phyloP scores from a whole-genome alignment of 2,329 filamentous ascomycete species.

The Trichoderma pleuroti region DNA sequence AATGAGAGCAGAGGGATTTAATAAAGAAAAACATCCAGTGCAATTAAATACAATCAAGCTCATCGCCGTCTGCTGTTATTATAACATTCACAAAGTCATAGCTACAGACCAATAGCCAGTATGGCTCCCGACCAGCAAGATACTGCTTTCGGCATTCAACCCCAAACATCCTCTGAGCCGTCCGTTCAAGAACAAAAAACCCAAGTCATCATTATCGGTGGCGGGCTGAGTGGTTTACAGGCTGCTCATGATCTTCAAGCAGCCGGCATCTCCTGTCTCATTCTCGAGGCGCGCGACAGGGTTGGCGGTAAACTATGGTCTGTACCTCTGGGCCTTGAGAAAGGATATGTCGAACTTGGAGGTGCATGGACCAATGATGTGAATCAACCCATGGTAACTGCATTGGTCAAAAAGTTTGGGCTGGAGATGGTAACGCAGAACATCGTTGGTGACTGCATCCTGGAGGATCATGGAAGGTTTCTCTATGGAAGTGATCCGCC shows the following conservation, averaged over 20 bases:
- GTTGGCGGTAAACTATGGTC: constrained; percentile 53
- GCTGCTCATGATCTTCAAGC: constrained; percentile 35
- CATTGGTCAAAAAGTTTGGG: constrained; percentile 38
- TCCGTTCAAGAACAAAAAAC: neutral
- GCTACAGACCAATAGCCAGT: neutral
- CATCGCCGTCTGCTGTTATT: neutral
- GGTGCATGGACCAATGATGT: constrained; percentile 60
- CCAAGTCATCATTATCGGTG: constrained; percentile 38
- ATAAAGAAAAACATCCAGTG: neutral
- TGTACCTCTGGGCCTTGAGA: constrained; percentile 29
- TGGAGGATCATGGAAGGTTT: neutral
- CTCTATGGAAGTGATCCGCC: neutral
- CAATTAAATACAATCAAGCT: too few species aligned
- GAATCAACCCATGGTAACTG: constrained; percentile 46
- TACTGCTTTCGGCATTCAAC: neutral
- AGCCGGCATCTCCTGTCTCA: constrained; percentile 37
- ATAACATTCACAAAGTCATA: neutral
- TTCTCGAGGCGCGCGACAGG: constrained; percentile 48
- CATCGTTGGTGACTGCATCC: constrained; percentile 24
- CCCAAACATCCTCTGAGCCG: neutral
- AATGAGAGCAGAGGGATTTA: neutral
- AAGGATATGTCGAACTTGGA: constrained; percentile 47
- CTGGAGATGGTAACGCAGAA: constrained; percentile 46
- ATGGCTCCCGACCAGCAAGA: neutral
- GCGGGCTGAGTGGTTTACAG: constrained; percentile 39